Percentiles rank a stretch among this genome's conserved stretches.
phyloP scores from a whole-genome alignment of 2,329 filamentous ascomycete species.

The Boeremia lycopersici region DNA sequence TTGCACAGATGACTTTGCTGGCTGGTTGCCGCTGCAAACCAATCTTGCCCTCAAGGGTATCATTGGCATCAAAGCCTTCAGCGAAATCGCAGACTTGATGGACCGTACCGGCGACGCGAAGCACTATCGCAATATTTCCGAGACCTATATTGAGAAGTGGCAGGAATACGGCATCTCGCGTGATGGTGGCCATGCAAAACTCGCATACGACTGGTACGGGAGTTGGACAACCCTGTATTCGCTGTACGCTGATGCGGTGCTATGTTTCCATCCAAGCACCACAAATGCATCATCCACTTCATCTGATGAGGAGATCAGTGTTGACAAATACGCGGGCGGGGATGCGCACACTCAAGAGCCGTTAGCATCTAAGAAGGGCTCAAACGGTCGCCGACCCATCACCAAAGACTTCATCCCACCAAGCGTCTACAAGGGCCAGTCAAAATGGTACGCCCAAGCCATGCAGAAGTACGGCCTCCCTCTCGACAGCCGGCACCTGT shows the following conservation, averaged over 20 bases:
- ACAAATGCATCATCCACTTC: conserved; percentile 39
- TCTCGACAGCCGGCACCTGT: conserved; percentile 80
- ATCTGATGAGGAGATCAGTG: background rate
- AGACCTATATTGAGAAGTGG: conserved; percentile 75
- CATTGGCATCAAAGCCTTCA: conserved; percentile 80
- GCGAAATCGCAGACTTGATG: conserved; percentile 68
- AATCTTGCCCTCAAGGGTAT: conserved; percentile 86
- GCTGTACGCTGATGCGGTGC: conserved; percentile 77
- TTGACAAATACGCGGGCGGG: conserved; percentile 11
- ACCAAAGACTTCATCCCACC: conserved; percentile 70
- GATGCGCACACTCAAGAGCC: conserved; percentile 25
- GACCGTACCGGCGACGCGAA: conserved; percentile 63
- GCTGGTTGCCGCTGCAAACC: conserved; percentile 77
- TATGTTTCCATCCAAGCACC: conserved; percentile 75
- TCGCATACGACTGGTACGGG: conserved; percentile 80
- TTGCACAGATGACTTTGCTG: conserved; percentile 84
- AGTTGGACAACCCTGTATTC: conserved; percentile 88
- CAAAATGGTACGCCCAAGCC: conserved; percentile 78
- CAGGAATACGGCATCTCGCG: conserved; percentile 71
- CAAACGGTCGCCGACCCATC: conserved; percentile 33
- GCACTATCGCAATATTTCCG: conserved; percentile 67
- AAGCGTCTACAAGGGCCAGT: conserved; percentile 78
- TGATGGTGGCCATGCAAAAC: conserved; percentile 73
- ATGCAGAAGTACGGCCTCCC: conserved; percentile 83
- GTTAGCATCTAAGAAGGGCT: conserved; percentile 19